Percentiles rank a stretch among this genome's conserved stretches.
phyloP scores from a whole-genome alignment of 164 flowering plant genomes.

The Magnolia sinica region DNA sequence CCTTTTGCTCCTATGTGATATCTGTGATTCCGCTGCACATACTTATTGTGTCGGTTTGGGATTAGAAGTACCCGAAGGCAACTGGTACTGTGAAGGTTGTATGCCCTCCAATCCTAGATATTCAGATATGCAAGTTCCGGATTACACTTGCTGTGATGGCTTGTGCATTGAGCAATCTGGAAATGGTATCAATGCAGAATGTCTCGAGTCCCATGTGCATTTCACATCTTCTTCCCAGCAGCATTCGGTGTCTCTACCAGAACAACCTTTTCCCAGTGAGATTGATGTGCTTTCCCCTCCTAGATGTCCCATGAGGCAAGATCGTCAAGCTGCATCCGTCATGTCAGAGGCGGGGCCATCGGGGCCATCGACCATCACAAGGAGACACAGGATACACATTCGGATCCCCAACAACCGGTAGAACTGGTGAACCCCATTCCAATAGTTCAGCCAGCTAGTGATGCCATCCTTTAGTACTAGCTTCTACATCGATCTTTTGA shows the following conservation, averaged over 20 bases:
- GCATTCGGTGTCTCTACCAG: constrained; percentile 37
- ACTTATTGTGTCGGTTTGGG: constrained; percentile 97
- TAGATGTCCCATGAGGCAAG: constrained; percentile 34
- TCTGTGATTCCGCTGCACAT: constrained; percentile 98
- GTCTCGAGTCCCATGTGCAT: constrained; percentile 18
- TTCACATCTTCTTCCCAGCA: constrained; percentile 15
- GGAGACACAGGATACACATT: constrained; percentile 66
- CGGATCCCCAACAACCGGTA: constrained; percentile 37
- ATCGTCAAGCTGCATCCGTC: constrained; percentile 44
- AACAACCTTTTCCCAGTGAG: constrained; percentile 30
- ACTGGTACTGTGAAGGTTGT: constrained; percentile 96
- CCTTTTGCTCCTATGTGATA: constrained; percentile 91
- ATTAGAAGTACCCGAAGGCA: constrained; percentile 89
- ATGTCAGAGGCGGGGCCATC: constrained; percentile 49
- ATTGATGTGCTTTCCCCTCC: constrained; percentile 41
- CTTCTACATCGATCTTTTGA: no score
- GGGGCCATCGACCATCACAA: constrained; percentile 68
- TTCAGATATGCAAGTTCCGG: constrained; percentile 37
- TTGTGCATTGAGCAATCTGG: constrained; percentile 31
- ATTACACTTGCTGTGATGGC: constrained; percentile 23
- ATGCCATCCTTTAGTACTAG: no score
- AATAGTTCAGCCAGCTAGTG: no score
- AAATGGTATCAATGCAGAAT: constrained; percentile 29
- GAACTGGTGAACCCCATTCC: no score
- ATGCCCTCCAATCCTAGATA: constrained; percentile 56